These are phyloP conservation scores for Lipomyces anomalus DNA, from an alignment of 805 yeast species.

Conservation along the genomic window DNA sequence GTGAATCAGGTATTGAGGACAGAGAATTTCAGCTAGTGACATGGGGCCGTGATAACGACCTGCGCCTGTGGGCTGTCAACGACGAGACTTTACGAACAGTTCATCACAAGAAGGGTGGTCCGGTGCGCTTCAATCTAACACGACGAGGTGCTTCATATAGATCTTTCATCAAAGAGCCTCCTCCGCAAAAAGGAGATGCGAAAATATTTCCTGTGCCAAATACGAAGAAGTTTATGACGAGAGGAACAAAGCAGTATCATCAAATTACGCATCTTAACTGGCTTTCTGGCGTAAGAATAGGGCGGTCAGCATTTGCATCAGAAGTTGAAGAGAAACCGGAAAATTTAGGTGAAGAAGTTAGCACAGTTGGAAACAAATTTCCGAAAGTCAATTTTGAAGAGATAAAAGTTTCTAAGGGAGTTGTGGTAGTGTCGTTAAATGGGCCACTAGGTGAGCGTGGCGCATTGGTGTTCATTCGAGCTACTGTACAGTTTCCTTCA, in stretches of 20 bases:
- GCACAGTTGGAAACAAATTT: constrained; percentile 79
- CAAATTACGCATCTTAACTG: constrained; percentile 70
- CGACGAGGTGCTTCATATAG: constrained; percentile 41
- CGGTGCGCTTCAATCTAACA: constrained; percentile 37
- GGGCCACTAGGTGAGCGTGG: constrained; percentile 64
- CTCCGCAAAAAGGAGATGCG: neutral
- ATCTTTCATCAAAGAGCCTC: constrained; percentile 52
- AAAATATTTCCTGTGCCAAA: constrained; percentile 2
- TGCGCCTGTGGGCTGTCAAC: constrained; percentile 71
- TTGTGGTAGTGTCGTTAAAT: constrained; percentile 63
- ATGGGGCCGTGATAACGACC: constrained; percentile 85
- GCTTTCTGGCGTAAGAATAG: constrained; percentile 88
- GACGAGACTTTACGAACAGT: constrained; percentile 42
- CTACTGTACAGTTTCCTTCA: constrained; percentile 64
- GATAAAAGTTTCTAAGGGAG: constrained; percentile 83
- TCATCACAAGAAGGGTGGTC: constrained; percentile 37
- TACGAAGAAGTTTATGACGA: constrained; percentile 16
- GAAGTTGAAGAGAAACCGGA: constrained; percentile 36
- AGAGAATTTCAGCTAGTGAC: constrained; percentile 87
- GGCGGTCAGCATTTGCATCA: constrained; percentile 41
- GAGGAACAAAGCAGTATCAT: constrained; percentile 14
- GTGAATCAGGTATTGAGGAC: constrained; percentile 46
- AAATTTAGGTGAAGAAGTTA: constrained; percentile 87
- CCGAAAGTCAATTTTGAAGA: constrained; percentile 82
- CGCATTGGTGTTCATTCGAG: constrained; percentile 57